Evolutionary conservation across 306 rosid genomes (phyloP).

Genomic region (Prunus padus): DNA sequence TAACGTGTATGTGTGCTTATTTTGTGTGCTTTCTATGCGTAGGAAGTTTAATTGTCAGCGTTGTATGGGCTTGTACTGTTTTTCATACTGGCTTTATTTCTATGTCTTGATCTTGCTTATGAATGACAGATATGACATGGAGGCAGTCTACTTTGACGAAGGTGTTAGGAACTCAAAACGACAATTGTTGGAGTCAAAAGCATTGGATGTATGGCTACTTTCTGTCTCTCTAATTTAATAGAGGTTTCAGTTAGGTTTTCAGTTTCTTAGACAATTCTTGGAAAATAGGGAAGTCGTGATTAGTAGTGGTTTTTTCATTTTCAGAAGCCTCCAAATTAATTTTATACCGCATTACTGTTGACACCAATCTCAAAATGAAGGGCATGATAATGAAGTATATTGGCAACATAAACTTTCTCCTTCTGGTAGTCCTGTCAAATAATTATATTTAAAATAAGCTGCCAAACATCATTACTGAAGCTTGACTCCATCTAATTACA

Average conservation of each 20-base stretch:
- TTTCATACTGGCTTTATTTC: not conserved
- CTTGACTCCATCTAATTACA: not conserved
- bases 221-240: slow-evolving; percentile 29
- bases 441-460: not conserved
- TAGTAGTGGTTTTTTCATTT: not conserved
- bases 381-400: not conserved
- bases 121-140: slow-evolving; percentile 62
- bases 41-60: not conserved
- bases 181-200: slow-evolving; percentile 52
- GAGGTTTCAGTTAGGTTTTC: not conserved
- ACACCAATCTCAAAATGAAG: not conserved
- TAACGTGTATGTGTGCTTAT: not conserved
- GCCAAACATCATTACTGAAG: not conserved
- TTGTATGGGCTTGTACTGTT: not conserved
- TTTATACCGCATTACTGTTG: not conserved
- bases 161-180: slow-evolving; percentile 69
- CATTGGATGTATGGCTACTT: slow-evolving; percentile 73
- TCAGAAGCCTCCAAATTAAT: not conserved
- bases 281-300: not conserved
- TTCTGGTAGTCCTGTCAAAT: not conserved
- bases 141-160: slow-evolving; percentile 68
- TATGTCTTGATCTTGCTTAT: not conserved
- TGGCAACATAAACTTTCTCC: not conserved
- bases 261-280: not conserved
- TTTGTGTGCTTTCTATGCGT: not conserved